Percentiles rank a stretch among this genome's conserved stretches.
Conservation (phyloP, 2,329 filamentous ascomycete species). For the Fusarium sp. region DNA sequence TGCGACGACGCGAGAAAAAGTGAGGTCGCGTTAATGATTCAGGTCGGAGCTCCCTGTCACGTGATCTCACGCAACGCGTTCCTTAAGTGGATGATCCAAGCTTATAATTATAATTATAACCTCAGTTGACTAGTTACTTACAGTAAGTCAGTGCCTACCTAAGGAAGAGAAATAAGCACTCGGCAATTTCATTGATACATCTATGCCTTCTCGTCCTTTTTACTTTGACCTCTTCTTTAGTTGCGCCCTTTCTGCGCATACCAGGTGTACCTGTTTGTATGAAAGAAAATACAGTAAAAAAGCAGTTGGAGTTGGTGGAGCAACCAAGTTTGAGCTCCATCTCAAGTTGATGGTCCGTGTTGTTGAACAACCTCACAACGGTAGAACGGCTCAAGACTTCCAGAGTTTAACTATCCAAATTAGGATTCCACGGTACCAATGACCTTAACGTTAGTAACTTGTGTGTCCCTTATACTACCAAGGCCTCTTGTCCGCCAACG, state of each 20-base stretch:
- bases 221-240: not conserved
- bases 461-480: too few species aligned
- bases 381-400: not conserved
- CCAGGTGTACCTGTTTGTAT: not conserved
- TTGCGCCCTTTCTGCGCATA: not conserved
- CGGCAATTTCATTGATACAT: not conserved
- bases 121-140: not conserved
- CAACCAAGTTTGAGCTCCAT: slow-evolving; percentile 19
- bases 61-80: slow-evolving; percentile 52
- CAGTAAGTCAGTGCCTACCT: not conserved
- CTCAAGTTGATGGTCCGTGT: not conserved
- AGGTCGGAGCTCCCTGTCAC: slow-evolving; percentile 50
- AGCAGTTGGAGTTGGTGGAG: slow-evolving; percentile 38
- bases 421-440: too few species aligned
- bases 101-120: too few species aligned
- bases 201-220: too few species aligned
- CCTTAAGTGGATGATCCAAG: slow-evolving; percentile 38
- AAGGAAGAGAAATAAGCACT: not conserved
- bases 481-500: not conserved
- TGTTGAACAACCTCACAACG: not conserved
- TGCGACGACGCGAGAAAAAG: slow-evolving; percentile 58
- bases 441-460: too few species aligned
- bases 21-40: slow-evolving; percentile 59
- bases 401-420: not conserved
- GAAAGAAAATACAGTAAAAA: slow-evolving; percentile 3